A percentile compares a stretch with the other conserved stretches of the same genome.
phyloP scores from a whole-genome alignment of 352 stramenopile species.

The Thraustochytrium striatum region DNA sequence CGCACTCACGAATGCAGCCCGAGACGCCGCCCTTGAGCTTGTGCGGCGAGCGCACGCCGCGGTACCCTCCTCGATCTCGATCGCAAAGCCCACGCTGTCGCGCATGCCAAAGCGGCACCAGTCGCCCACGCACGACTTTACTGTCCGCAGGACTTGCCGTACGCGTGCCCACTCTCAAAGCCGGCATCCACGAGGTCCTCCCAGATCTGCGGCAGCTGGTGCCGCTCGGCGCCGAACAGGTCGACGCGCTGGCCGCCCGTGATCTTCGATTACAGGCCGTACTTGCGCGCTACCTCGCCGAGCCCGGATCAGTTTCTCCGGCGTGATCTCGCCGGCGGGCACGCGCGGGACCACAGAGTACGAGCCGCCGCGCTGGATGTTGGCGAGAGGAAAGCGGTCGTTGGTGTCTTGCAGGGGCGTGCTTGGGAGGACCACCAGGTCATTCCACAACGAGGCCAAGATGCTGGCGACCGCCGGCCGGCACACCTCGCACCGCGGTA shows the following conservation, averaged over 20 bases:
- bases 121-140: conserved; percentile 85
- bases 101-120: conserved; percentile 85
- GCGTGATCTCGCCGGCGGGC: conserved; percentile 78
- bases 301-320: conserved; percentile 81
- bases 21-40: conserved; percentile 84
- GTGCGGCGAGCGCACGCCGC: conserved; percentile 80
- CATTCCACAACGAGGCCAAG: conserved; percentile 79
- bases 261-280: conserved; percentile 85
- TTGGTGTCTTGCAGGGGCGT: conserved; percentile 82
- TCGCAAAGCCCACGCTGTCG: conserved; percentile 80
- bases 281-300: conserved; percentile 77
- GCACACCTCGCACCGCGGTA: conserved; percentile 82
- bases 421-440: conserved; percentile 71
- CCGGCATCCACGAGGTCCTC: conserved; percentile 77
- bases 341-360: conserved; percentile 85
- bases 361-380: conserved; percentile 84
- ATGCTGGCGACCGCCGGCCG: conserved; percentile 82
- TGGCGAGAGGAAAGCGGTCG: conserved; percentile 80
- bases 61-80: conserved; percentile 84
- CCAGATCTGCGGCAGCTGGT: conserved; percentile 83
- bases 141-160: conserved; percentile 82
- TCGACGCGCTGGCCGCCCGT: conserved; percentile 86
- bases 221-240: conserved; percentile 82
- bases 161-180: conserved; percentile 84
- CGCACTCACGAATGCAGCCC: conserved; percentile 81